Conservation (phyloP, 2,329 filamentous ascomycete species). For the Penicillium hesseltinei region DNA sequence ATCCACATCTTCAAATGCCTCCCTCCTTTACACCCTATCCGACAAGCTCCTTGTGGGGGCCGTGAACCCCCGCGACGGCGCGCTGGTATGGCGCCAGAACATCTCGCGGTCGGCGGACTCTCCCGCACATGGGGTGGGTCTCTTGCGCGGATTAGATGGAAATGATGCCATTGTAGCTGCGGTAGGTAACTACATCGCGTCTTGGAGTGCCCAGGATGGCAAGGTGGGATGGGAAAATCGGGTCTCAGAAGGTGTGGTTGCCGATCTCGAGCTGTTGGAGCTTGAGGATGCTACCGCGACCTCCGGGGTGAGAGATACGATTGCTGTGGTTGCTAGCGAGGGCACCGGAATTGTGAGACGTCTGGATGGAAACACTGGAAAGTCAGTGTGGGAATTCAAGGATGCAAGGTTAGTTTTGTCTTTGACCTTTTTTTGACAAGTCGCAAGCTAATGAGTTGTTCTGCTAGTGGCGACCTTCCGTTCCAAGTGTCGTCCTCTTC, state of each 20-base stretch:
- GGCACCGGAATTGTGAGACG: constrained; percentile 62
- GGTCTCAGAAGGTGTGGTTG: constrained; percentile 50
- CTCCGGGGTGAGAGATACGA: constrained; percentile 57
- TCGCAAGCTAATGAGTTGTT: constrained; percentile 21
- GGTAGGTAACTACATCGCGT: constrained; percentile 65
- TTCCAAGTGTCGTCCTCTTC: constrained; percentile 71
- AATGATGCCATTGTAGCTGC: constrained; percentile 76
- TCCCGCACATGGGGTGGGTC: constrained; percentile 25
- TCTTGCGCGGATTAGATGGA: constrained; percentile 71
- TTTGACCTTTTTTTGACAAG: background rate
- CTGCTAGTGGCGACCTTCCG: constrained; percentile 62
- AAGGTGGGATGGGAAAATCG: constrained; percentile 71
- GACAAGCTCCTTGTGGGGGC: constrained; percentile 81
- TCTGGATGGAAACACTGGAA: constrained; percentile 70
- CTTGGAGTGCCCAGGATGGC: constrained; percentile 82
- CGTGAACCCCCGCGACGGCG: constrained; percentile 81
- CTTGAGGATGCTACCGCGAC: constrained; percentile 56
- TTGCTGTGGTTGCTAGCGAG: constrained; percentile 63
- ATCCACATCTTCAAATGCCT: constrained; percentile 75
- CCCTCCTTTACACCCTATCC: constrained; percentile 85
- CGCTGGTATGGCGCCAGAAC: constrained; percentile 81
- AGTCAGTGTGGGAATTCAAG: constrained; percentile 73
- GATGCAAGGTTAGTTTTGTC: constrained; percentile 52
- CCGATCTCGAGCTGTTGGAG: constrained; percentile 69
- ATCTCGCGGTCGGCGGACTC: constrained; percentile 51